These are phyloP conservation scores for Amoebophrya sp. DNA, from an alignment of 169 alveolate species.

Conservation along the genomic window DNA sequence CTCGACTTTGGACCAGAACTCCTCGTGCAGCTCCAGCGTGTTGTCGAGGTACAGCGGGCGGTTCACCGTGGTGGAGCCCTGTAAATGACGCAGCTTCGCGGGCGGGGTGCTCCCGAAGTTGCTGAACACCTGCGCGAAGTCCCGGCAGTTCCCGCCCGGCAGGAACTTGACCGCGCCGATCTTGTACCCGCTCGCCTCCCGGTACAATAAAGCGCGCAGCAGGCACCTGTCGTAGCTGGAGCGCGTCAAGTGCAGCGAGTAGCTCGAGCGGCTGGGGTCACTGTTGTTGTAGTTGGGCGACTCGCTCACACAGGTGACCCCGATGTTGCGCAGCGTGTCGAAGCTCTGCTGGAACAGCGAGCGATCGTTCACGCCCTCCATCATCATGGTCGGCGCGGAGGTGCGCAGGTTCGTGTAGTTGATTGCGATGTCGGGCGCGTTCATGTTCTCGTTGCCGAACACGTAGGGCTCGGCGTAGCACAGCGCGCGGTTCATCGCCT, in stretches of 20 bases:
- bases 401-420: neutral
- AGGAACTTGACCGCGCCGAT: neutral
- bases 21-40: neutral
- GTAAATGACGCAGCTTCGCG: neutral
- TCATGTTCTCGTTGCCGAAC: neutral
- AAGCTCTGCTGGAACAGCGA: neutral
- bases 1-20: neutral
- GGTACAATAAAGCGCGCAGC: neutral
- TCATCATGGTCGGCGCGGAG: neutral
- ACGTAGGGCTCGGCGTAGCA: neutral
- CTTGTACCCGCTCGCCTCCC: neutral
- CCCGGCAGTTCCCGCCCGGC: neutral
- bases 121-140: neutral
- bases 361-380: neutral
- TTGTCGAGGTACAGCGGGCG: neutral
- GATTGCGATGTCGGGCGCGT: neutral
- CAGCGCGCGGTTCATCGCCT: neutral
- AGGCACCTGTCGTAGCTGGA: neutral
- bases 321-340: neutral
- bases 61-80: neutral
- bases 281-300: neutral
- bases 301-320: neutral
- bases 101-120: neutral
- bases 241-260: neutral
- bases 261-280: neutral